Evolutionary conservation across 2,329 filamentous ascomycete species (phyloP).

Genomic region (Rosellinia necatrix): DNA sequence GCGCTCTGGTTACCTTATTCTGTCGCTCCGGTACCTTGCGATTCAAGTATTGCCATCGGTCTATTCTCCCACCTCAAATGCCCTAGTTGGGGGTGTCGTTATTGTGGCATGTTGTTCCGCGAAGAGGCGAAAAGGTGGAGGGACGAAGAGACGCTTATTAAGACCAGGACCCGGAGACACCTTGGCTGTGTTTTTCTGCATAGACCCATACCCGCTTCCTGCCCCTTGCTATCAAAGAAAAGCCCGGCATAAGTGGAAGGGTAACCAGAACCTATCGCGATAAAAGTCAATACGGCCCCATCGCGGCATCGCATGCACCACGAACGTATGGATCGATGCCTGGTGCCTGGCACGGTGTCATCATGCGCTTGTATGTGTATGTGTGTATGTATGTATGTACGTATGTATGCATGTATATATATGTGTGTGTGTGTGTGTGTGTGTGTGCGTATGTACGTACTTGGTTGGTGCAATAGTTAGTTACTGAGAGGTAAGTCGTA

Average conservation of each 20-base stretch:
- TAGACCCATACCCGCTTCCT: neutral
- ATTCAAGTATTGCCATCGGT: slow-evolving; percentile 1
- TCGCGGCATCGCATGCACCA: slow-evolving; percentile 10
- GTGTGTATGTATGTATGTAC: slow-evolving; percentile 15
- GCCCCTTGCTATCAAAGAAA: slow-evolving; percentile 1
- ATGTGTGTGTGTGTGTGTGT: no score
- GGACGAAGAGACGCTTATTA: no score
- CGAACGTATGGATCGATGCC: slow-evolving; percentile 17
- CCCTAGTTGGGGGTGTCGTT: neutral
- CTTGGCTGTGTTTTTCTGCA: neutral
- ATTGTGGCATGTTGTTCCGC: neutral
- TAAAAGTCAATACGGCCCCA: no score
- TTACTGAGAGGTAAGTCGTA: slow-evolving; percentile 11
- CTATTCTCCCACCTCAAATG: slow-evolving; percentile 8
- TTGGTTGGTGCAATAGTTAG: slow-evolving; percentile 7
- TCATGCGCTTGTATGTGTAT: no score
- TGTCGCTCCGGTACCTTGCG: slow-evolving; percentile 8
- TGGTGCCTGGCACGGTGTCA: slow-evolving; percentile 15
- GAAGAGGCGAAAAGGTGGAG: neutral
- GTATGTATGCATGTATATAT: slow-evolving; percentile 13
- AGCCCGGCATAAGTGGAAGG: neutral
- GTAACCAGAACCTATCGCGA: slow-evolving; percentile 3
- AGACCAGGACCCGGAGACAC: no score
- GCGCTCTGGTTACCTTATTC: neutral
- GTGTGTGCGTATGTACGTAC: slow-evolving; percentile 14